Evolutionary conservation across 1,139 yeast species (phyloP), one percentile per base, ranked within the genome.

Genomic region (Geotrichum bryndzae): DNA sequence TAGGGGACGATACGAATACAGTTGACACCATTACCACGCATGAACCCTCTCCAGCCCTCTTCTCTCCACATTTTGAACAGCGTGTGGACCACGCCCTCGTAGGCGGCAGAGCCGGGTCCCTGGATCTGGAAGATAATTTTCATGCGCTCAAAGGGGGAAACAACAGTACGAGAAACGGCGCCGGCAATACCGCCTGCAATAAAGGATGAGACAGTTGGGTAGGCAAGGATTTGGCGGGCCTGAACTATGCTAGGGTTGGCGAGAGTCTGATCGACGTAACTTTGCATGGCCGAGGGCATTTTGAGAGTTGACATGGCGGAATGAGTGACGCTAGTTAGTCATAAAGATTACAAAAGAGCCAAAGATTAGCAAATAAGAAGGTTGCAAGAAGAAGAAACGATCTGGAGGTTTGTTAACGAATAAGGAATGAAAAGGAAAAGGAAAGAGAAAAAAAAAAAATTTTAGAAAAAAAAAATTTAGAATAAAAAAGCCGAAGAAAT

Each of bases 71-170:
- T 89, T 68, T 87, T 86, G 64, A 77, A 73, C 6, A 94, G 84
- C 0, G 97, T 90, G 8, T 87, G 81, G 65, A 86, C 79, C 72
- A 92, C 85, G 1, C 98, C 97, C 46, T 79, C 78, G 68, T 88
- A 86, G 31, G 68, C 64, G 27, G 82, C 80, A 18, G 8, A 80
- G 71, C 87, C 88, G 1, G 88, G 87, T 1, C 92, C 92, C 74
- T 94, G 98, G 52, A 94, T 84, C 74, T 94, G 99, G 68, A 91
- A 83, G 53, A 94, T 75, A 66, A 94, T 95, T 75, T 94, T 94
- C 69, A 96, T 96, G 67, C 99, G 80, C 73, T 94, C 99, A 74
- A 94, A 85, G 0, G 99, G 99, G 3, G 97, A 89, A 6, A 92
- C 97, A 1, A 88, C 92, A 0, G 99, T 94, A 61, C 99, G 79